Percentiles rank a stretch among this genome's conserved stretches.
phyloP scores from a whole-genome alignment of 306 rosid genomes.

The Pyrus betulifolia region DNA sequence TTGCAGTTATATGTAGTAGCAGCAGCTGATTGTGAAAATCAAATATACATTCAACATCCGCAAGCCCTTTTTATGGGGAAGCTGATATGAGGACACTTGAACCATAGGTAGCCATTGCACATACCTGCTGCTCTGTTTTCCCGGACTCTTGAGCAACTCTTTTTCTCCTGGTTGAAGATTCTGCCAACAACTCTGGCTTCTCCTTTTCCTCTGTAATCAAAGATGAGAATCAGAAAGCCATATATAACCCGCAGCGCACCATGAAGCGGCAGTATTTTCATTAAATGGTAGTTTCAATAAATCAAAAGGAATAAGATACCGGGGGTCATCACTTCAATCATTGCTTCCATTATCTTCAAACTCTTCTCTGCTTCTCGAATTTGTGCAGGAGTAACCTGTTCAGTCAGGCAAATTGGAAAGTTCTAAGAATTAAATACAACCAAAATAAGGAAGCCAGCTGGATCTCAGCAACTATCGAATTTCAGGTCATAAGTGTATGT shows the following conservation, averaged over 20 bases:
- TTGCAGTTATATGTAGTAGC: neutral
- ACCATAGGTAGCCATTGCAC: constrained; percentile 6
- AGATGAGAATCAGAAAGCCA: constrained; percentile 12
- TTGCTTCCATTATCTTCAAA: constrained; percentile 77
- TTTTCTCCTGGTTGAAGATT: constrained; percentile 82
- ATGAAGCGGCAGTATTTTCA: neutral
- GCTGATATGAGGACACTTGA: neutral
- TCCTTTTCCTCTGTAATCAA: constrained; percentile 83
- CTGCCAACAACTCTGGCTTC: constrained; percentile 89
- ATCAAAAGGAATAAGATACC: constrained; percentile 36
- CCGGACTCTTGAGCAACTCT: constrained; percentile 88
- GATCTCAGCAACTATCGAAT: neutral
- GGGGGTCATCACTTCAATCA: constrained; percentile 97
- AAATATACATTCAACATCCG: too few relatives aligned
- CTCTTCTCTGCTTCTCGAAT: constrained; percentile 97
- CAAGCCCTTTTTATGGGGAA: neutral
- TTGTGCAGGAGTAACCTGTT: constrained; percentile 94
- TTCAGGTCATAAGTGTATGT: neutral
- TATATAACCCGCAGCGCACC: neutral
- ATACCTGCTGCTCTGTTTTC: constrained; percentile 93
- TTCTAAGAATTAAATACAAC: neutral
- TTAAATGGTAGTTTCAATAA: constrained; percentile 3
- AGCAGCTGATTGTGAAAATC: neutral
- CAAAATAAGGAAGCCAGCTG: neutral
- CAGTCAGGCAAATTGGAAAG: constrained; percentile 4